Conservation (phyloP, 805 yeast species). For the Ascoidea tarda region DNA sequence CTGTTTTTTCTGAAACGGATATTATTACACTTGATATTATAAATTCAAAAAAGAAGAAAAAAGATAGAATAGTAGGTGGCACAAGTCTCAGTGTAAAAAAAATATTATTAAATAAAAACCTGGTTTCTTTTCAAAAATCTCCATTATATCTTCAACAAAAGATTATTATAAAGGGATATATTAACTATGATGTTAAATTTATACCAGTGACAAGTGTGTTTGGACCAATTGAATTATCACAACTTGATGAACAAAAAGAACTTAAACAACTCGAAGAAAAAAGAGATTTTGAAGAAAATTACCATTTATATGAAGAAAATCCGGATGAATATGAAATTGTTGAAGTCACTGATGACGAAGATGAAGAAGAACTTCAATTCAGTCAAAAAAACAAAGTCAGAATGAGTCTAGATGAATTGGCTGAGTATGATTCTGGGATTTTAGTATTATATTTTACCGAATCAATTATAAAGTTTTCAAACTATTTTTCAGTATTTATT, state of each 20-base stretch:
- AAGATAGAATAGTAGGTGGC: slow-evolving; percentile 52
- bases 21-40: slow-evolving; percentile 40
- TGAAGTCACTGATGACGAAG: slow-evolving; percentile 14
- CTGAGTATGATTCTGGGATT: slow-evolving; percentile 47
- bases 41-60: slow-evolving; percentile 53
- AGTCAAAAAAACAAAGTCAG: slow-evolving; percentile 23
- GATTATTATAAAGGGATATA: slow-evolving; percentile 30
- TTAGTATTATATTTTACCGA: slow-evolving; percentile 36
- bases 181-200: slow-evolving; percentile 45
- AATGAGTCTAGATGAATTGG: slow-evolving; percentile 35
- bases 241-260: slow-evolving; percentile 28
- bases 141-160: slow-evolving; percentile 18
- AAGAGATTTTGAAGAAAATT: slow-evolving; percentile 21
- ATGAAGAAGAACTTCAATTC: slow-evolving; percentile 25
- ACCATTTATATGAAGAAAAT: slow-evolving; percentile 34
- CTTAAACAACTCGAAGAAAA: slow-evolving; percentile 25
- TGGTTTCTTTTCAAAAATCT: slow-evolving; percentile 21
- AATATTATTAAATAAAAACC: slow-evolving; percentile 32
- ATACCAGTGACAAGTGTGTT: slow-evolving; percentile 52
- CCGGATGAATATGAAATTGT: slow-evolving; percentile 60
- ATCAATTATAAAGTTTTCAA: slow-evolving; percentile 35
- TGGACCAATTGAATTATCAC: slow-evolving; percentile 38
- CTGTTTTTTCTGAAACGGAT: slow-evolving; percentile 47
- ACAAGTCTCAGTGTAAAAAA: slow-evolving; percentile 32
- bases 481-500: slow-evolving; percentile 41